phyloP scores from a whole-genome alignment of 148 eudicot genomes.

The Heliamphora exappendiculata region DNA sequence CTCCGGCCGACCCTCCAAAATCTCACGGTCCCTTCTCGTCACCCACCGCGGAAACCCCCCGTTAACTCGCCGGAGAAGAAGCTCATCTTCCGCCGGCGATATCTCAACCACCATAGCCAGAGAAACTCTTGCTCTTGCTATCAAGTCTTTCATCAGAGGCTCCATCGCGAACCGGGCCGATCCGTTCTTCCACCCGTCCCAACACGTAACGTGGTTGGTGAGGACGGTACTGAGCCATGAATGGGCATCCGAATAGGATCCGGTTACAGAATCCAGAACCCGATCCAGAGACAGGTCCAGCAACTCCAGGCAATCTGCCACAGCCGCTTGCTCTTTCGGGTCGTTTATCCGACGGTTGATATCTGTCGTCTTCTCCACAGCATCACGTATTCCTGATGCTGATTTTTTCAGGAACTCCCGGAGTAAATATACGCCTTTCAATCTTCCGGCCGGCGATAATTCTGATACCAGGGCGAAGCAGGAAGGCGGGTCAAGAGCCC shows the following conservation, averaged over 20 bases:
- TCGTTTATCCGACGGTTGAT: constrained; percentile 11
- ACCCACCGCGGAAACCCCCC: constrained; percentile 28
- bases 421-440: constrained; percentile 7
- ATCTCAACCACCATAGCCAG: constrained; percentile 32
- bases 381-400: neutral
- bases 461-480: constrained; percentile 20
- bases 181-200: constrained; percentile 27
- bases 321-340: constrained; percentile 14
- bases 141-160: constrained; percentile 20
- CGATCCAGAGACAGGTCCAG: constrained; percentile 30
- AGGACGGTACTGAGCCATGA: constrained; percentile 47
- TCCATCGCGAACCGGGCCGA: constrained; percentile 14
- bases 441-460: neutral
- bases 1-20: constrained; percentile 4
- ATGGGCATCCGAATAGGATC: constrained; percentile 23
- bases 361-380: neutral
- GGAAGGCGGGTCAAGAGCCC: constrained; percentile 14
- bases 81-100: neutral
- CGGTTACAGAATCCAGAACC: constrained; percentile 18
- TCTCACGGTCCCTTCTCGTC: constrained; percentile 14
- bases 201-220: constrained; percentile 42
- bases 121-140: constrained; percentile 27
- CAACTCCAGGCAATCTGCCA: constrained; percentile 34
- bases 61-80: constrained; percentile 5
- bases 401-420: constrained; percentile 16